Evolutionary conservation across 148 eudicot species (phyloP).

Genomic region (Chenopodium suecicum): DNA sequence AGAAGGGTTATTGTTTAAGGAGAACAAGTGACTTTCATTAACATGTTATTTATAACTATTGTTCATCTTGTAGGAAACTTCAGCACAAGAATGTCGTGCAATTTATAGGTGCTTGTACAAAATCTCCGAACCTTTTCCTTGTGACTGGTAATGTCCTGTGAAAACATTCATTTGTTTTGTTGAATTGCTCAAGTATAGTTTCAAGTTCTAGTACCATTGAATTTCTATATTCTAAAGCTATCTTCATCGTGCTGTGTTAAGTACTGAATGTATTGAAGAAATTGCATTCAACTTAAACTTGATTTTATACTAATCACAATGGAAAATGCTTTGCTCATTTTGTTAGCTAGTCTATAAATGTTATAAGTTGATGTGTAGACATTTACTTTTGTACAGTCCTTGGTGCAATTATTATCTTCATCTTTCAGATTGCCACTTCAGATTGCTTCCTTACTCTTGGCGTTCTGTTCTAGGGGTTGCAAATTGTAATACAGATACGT

Average conservation of each 20-base stretch:
- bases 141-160: constrained; percentile 63
- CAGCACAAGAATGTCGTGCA: constrained; percentile 83
- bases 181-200: not conserved
- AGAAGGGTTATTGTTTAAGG: not conserved
- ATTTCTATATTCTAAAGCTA: not conserved
- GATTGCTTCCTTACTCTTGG: not conserved
- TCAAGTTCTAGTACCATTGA: not conserved
- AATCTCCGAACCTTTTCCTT: constrained; percentile 60
- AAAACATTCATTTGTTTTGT: constrained; percentile 13
- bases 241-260: not conserved
- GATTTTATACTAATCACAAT: not conserved
- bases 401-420: not conserved
- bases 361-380: too few species aligned
- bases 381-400: not conserved
- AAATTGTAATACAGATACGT: not conserved
- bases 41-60: not conserved
- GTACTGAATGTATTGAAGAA: not conserved
- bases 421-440: not conserved
- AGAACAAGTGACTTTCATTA: not conserved
- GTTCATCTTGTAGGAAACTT: constrained; percentile 55
- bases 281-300: not conserved
- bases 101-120: constrained; percentile 82
- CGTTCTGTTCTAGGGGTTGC: not conserved
- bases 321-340: not conserved
- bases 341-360: not conserved